A percentile compares a stretch with the other conserved stretches of the same genome.
Conservation (phyloP, 257 asterid genomes). For the Eustoma russellianum region DNA sequence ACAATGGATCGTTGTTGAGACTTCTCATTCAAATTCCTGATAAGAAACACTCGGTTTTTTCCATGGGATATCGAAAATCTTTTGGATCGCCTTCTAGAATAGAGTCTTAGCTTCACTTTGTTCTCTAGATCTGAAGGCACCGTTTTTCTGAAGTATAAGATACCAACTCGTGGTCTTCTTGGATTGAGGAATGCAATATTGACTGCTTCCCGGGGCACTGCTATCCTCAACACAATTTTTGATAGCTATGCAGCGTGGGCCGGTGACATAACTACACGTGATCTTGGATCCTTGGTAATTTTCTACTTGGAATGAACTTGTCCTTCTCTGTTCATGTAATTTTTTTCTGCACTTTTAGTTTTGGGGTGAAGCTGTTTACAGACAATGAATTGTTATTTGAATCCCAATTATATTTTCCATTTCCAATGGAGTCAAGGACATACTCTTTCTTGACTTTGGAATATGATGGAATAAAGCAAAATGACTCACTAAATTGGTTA, state of each 20-base stretch:
- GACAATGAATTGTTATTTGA: background rate
- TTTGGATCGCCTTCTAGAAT: too few relatives aligned
- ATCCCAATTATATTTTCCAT: background rate
- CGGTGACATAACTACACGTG: slow-evolving; percentile 92
- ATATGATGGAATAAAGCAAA: too few relatives aligned
- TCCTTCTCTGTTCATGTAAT: background rate
- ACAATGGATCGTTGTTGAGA: background rate
- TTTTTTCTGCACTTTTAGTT: background rate
- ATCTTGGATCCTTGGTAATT: slow-evolving; percentile 87
- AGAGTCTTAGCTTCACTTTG: slow-evolving; percentile 9
- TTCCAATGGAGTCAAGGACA: too few relatives aligned
- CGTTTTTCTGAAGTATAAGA: slow-evolving; percentile 64
- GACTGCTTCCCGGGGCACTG: slow-evolving; percentile 95
- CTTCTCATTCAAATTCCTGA: too few relatives aligned
- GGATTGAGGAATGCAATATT: slow-evolving; percentile 84
- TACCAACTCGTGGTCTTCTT: slow-evolving; percentile 97
- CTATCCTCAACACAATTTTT: slow-evolving; percentile 81
- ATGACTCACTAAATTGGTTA: too few relatives aligned
- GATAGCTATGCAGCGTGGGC: slow-evolving; percentile 95
- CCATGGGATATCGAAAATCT: background rate
- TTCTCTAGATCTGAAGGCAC: slow-evolving; percentile 67
- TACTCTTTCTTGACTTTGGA: too few relatives aligned
- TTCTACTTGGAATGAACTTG: background rate
- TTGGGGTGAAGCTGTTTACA: background rate
- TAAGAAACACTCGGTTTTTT: too few relatives aligned